Base-by-base conservation (phyloP, 1,139 yeast species). In the Geotrichum siamense region DNA sequence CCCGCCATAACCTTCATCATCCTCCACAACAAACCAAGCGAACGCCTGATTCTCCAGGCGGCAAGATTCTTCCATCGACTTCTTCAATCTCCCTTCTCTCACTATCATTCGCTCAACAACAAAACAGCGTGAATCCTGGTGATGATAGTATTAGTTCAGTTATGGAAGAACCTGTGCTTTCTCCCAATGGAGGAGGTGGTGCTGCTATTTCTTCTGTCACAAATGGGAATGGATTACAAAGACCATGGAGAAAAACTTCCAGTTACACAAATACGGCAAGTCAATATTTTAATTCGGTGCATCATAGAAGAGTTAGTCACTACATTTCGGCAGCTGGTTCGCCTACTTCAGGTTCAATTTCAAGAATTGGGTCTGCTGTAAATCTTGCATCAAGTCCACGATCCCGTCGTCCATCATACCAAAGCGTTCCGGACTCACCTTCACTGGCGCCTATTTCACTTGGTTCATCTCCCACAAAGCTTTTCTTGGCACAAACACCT, bases 211-310 rank as follows among this genome's bases (percentile, higher is more conserved):
- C 13, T 12, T n/a, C 31, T 5, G 17, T 16, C 6, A 25, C 37
- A 9, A 30, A 30, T 21, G 21, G 19, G 10, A n/a, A 16, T 5
- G 12, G 12, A 6, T n/a, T n/a, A n/a, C 17, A 12, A 16, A 4
- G 37, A 12, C 19, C 12, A 20, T 20, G n/a, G 4, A 25, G 26
- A 20, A 37, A 47, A 10, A 43, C 36, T 21, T 35, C 42, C 9
- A 39, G 47, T n/a, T 47, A 39, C 33, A 39, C 44, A 6, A 38
- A 37, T 16, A 33, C 37, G 13, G 39, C 46, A 2, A 39, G 45
- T n/a, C 48, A 38, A 22, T 47, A 47, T 37, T 35, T 47, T 22
- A 44, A 43, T 27, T 35, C 48, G 2, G 48, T 48, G n/a, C 50
- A 47, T 23, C 46, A 47, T 21, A 38, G 48, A 21, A 26, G 50